Conservation (phyloP, 2,329 filamentous ascomycete genomes). For the Talaromyces piceae region DNA sequence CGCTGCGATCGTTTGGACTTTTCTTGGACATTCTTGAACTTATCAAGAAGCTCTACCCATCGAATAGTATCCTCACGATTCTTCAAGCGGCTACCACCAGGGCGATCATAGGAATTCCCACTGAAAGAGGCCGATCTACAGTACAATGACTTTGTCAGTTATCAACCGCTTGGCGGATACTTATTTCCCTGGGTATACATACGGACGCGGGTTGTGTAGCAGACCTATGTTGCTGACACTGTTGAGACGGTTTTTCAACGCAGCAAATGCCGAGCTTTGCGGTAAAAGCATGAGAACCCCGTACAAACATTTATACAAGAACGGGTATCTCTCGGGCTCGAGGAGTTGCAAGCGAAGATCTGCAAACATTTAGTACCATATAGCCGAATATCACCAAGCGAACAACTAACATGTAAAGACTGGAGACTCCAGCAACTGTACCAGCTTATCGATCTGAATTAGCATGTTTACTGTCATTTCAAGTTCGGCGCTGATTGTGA, state of each 20-base stretch:
- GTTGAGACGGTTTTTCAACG: constrained; percentile 91
- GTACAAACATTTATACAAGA: constrained; percentile 96
- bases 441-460: constrained; percentile 97
- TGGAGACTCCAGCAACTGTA: constrained; percentile 91
- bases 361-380: constrained; percentile 31
- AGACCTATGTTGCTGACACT: constrained; percentile 96
- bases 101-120: constrained; percentile 56
- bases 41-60: constrained; percentile 89
- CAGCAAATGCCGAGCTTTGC: constrained; percentile 93
- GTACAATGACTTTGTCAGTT: neutral
- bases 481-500: constrained; percentile 66
- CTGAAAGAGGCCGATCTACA: constrained; percentile 21
- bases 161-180: neutral
- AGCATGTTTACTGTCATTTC: constrained; percentile 99
- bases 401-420: constrained; percentile 80
- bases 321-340: constrained; percentile 89
- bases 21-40: constrained; percentile 88
- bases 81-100: constrained; percentile 63
- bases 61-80: constrained; percentile 78
- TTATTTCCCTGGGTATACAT: constrained; percentile 36
- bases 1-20: constrained; percentile 65
- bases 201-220: constrained; percentile 75
- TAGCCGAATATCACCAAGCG: neutral
- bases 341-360: constrained; percentile 90
- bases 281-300: constrained; percentile 96